phyloP scores from a whole-genome alignment of 2,329 filamentous ascomycete genomes.

The Phialophora chinensis region DNA sequence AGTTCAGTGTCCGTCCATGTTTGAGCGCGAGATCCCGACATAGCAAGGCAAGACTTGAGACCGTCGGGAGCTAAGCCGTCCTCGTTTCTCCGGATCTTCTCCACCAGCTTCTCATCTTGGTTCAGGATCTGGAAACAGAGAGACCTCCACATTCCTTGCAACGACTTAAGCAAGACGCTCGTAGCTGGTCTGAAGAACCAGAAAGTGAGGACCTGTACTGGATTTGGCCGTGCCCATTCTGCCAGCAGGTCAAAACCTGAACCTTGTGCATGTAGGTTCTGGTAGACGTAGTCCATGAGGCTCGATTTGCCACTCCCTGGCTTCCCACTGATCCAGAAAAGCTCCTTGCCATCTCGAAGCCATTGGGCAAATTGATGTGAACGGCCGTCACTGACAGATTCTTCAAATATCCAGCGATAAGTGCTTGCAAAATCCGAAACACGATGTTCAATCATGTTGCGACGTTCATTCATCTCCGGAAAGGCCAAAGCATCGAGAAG shows the following conservation, averaged over 20 bases:
- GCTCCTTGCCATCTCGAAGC: slow-evolving; percentile 4
- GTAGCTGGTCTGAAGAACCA: slow-evolving; percentile 29
- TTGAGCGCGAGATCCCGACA: slow-evolving; percentile 12
- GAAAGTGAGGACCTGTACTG: slow-evolving; percentile 18
- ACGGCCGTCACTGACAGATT: not conserved
- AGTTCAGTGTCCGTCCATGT: slow-evolving; percentile 21
- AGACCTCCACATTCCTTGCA: slow-evolving; percentile 25
- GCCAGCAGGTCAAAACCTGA: not conserved
- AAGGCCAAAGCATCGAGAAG: slow-evolving; percentile 24
- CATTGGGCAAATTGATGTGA: slow-evolving; percentile 17
- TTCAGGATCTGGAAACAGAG: slow-evolving; percentile 23
- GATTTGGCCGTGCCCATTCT: slow-evolving; percentile 18
- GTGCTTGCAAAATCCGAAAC: slow-evolving; percentile 22
- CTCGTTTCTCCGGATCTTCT: not conserved
- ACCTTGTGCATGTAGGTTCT: slow-evolving; percentile 1
- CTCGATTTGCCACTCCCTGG: slow-evolving; percentile 40
- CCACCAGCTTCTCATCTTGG: slow-evolving; percentile 8
- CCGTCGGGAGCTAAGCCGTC: slow-evolving; percentile 4
- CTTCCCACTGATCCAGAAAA: slow-evolving; percentile 40
- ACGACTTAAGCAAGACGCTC: slow-evolving; percentile 17
- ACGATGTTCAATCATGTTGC: slow-evolving; percentile 25
- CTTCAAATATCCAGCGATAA: slow-evolving; percentile 22
- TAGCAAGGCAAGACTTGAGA: slow-evolving; percentile 17
- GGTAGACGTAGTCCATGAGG: slow-evolving; percentile 36
- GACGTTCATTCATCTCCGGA: slow-evolving; percentile 27